Conservation (phyloP, 2,329 filamentous ascomycete genomes). For the Diaporthe australafricana region DNA sequence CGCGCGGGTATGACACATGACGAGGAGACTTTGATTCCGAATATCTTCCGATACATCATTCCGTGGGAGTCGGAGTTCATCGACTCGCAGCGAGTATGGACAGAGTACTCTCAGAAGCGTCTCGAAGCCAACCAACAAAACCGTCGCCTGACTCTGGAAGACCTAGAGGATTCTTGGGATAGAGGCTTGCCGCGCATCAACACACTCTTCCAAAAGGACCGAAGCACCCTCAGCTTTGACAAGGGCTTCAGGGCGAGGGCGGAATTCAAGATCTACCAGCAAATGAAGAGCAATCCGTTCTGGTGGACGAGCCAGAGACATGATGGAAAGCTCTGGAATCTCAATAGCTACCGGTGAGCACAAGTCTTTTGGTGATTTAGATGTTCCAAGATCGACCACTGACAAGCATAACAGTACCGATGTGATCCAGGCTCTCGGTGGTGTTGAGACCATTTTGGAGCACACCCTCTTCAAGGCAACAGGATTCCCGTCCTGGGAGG, state of each 20-base stretch:
- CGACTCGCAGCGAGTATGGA: slow-evolving; percentile 98
- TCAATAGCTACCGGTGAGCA: slow-evolving; percentile 82
- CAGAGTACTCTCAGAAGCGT: slow-evolving; percentile 98
- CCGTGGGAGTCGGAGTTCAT: slow-evolving; percentile 99
- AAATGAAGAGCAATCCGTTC: slow-evolving; percentile 99
- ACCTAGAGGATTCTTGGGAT: slow-evolving; percentile 98
- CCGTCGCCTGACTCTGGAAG: slow-evolving; percentile 90
- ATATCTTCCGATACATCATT: slow-evolving; percentile 99
- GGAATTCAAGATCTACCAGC: slow-evolving; percentile 97
- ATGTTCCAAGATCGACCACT: too few species aligned
- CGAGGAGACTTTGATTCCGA: slow-evolving; percentile 96
- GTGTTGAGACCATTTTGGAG: slow-evolving; percentile 97
- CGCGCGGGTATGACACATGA: slow-evolving; percentile 98
- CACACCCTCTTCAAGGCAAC: slow-evolving; percentile 98
- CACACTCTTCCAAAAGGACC: slow-evolving; percentile 97
- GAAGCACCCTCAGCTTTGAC: slow-evolving; percentile 96
- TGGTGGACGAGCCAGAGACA: slow-evolving; percentile 99
- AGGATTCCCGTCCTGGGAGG: slow-evolving; percentile 96
- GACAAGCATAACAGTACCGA: slow-evolving; percentile 67
- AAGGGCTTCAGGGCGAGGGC: slow-evolving; percentile 96
- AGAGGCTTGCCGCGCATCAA: slow-evolving; percentile 97
- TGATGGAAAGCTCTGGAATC: slow-evolving; percentile 96
- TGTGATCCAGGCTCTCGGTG: slow-evolving; percentile 94
- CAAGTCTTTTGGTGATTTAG: too few species aligned
- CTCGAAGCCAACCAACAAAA: slow-evolving; percentile 98